Evolutionary conservation across 2,329 filamentous ascomycete genomes (phyloP), one percentile per base, ranked within the genome.

Genomic region (Cladosporium sp.): DNA sequence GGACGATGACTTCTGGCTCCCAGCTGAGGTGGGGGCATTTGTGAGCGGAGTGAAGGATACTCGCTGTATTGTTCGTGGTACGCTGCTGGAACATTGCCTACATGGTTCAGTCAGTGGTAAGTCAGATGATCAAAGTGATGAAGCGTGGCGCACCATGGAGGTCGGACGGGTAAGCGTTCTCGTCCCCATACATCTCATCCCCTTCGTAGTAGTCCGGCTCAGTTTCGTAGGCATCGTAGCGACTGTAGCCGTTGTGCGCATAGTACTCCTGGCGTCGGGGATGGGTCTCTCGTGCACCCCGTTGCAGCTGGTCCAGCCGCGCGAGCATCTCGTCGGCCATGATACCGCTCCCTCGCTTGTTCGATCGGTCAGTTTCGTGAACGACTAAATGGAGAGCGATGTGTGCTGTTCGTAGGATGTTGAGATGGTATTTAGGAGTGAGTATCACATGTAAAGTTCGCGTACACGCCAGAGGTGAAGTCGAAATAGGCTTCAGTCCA

Each of bases 261-360:
- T 67, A 11, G 32, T 64, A 63, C 36, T 44, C 57, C 14, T 64
- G 55, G 21, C 54, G 32, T 21, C 49, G 18, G 6, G 51, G 55
- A 26, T 21, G 65, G 21, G 28, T 65, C 51, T 66, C 36, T 15
- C 68, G 68, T 11, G 71, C 68, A 11, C 69, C 69, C 14, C 68
- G 66, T 59, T 72, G 66, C 51, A 75, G 69, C 66, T 57, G 44
- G 57, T 76, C 72, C 18, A 75, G 67, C 67, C 70, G 72, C n/a
- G 71, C 70, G 68, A 74, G 72, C 60, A 74, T 67, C 54, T 52
- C 62, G 24, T 73, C 66, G 32, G 71, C 72, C 70, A 72, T 71
- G 41, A 26, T 52, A 15, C 26, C 2, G 47, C 8, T 36, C 10
- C 7, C 21, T 51, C 47, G 52, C 32, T 28, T 54, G 47, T 12